phyloP scores from a whole-genome alignment of 257 asterid species.

The Fraxinus quadrangulata region DNA sequence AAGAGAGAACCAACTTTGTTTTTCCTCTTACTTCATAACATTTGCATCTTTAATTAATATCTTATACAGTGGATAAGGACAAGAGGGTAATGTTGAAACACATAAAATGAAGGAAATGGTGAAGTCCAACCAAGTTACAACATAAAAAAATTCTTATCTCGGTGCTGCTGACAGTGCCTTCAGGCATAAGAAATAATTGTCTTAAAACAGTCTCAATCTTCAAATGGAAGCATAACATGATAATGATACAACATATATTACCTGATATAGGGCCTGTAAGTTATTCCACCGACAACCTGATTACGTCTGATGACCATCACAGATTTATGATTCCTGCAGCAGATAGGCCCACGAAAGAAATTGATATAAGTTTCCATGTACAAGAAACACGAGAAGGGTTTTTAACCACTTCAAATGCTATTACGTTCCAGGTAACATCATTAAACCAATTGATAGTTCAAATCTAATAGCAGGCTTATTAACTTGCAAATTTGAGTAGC shows the following conservation, averaged over 20 bases:
- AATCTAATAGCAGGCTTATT: background rate
- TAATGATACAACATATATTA: constrained; percentile 27
- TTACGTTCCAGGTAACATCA: background rate
- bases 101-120: background rate
- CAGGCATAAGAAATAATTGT: background rate
- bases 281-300: constrained; percentile 95
- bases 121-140: background rate
- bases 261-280: constrained; percentile 93
- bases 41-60: background rate
- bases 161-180: background rate
- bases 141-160: background rate
- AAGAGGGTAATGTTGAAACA: constrained; percentile 7
- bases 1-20: background rate
- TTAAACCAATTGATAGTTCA: background rate
- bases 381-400: constrained; percentile 11
- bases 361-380: background rate
- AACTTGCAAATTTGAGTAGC: background rate
- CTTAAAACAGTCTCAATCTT: background rate
- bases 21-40: background rate
- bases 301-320: constrained; percentile 86
- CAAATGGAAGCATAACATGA: background rate
- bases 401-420: background rate
- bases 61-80: constrained; percentile 5
- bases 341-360: constrained; percentile 27
- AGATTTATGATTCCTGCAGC: constrained; percentile 88